A percentile compares a stretch with the other conserved stretches of the same genome.
Evolutionary conservation across 768 basidiomycete genomes (phyloP).

Genomic region (Xerocomus brunneocitrinus): DNA sequence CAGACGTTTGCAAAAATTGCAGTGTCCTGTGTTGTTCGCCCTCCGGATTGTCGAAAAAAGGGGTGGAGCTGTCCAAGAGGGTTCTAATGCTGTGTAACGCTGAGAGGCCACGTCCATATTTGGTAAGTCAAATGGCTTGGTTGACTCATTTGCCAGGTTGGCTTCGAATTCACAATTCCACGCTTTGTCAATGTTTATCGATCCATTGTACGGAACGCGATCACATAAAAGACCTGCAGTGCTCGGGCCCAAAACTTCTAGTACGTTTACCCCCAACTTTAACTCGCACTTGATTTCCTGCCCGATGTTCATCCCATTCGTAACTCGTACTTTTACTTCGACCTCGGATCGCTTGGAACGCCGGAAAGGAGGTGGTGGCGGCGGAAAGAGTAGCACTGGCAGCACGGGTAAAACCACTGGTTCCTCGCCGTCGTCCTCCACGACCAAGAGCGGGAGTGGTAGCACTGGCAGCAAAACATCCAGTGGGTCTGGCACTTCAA

Average conservation of each 20-base stretch:
- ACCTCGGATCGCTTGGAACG: slow-evolving; percentile 11
- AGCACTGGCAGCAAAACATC: background rate
- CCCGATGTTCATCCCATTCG: slow-evolving; percentile 21
- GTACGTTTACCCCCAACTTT: too few species aligned
- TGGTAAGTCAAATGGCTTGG: too few species aligned
- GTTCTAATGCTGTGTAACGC: too few species aligned
- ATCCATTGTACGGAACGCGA: background rate
- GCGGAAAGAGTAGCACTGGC: slow-evolving; percentile 17
- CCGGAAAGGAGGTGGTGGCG: slow-evolving; percentile 33
- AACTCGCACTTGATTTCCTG: background rate
- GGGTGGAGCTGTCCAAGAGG: too few species aligned
- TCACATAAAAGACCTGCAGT: background rate
- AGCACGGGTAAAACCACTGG: slow-evolving; percentile 14
- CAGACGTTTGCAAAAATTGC: too few species aligned
- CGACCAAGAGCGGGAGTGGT: background rate
- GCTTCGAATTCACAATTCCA: too few species aligned
- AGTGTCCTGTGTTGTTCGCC: too few species aligned
- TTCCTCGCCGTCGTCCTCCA: slow-evolving; percentile 1
- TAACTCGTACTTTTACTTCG: slow-evolving; percentile 1
- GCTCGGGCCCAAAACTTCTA: too few species aligned
- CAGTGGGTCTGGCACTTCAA: slow-evolving; percentile 1
- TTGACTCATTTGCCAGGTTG: too few species aligned
- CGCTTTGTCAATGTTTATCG: too few species aligned
- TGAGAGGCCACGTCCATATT: too few species aligned
- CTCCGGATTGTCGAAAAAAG: too few species aligned